These are phyloP conservation scores for Agaricus sinodeliciosus DNA, from an alignment of 768 basidiomycete genomes.

Conservation along the genomic window DNA sequence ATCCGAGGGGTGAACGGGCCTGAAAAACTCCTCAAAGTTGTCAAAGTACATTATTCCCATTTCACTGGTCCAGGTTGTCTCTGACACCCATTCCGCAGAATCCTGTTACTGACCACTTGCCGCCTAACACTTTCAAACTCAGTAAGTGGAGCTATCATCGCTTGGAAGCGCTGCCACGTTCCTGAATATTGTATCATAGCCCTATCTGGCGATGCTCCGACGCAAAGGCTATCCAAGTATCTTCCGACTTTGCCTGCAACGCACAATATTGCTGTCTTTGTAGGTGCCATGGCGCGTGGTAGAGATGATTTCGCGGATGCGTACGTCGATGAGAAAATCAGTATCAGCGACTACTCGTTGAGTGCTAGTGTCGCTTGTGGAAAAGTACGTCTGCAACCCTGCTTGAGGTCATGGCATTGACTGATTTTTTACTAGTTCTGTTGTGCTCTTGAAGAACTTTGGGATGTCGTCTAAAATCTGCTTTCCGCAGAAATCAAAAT, in stretches of 20 bases:
- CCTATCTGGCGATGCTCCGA: constrained; percentile 86
- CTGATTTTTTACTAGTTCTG: constrained; percentile 53
- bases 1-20: constrained; percentile 96
- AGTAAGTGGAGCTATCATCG: constrained; percentile 47
- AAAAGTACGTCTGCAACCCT: constrained; percentile 54
- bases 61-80: not conserved
- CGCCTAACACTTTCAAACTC: constrained; percentile 91
- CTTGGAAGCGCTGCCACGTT: not conserved
- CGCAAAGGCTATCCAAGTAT: constrained; percentile 74
- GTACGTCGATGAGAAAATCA: constrained; percentile 92
- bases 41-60: constrained; percentile 57
- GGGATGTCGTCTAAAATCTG: constrained; percentile 72
- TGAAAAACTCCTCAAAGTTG: constrained; percentile 94
- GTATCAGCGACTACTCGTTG: constrained; percentile 89
- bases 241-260: constrained; percentile 81
- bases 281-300: constrained; percentile 97
- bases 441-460: constrained; percentile 88
- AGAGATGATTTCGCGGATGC: constrained; percentile 96
- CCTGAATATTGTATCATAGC: constrained; percentile 35
- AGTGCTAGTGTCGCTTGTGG: constrained; percentile 95
- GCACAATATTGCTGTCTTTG: constrained; percentile 90
- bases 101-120: constrained; percentile 90
- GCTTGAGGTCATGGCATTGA: not conserved
- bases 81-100: constrained; percentile 46
- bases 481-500: too few species aligned